Conservation (phyloP, 345 rosid genomes). For the Citropsis articulata region DNA sequence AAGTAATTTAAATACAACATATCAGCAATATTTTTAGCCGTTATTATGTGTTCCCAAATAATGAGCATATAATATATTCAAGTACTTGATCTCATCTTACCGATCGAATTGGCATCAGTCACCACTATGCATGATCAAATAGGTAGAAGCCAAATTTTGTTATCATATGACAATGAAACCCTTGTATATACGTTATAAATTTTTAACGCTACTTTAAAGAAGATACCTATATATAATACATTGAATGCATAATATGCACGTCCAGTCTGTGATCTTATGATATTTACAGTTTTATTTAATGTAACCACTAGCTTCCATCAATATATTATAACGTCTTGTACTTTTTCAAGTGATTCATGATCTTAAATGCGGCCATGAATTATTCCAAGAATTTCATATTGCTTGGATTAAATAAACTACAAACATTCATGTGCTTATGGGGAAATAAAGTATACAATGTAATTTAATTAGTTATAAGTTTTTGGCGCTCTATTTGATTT, state of each 20-base stretch:
- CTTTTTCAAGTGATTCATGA: not conserved
- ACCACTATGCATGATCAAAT: not conserved
- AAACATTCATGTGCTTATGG: not conserved
- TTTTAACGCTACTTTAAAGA: no score
- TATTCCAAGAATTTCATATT: not conserved
- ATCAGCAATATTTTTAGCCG: conserved; percentile 15
- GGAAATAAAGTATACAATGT: not conserved
- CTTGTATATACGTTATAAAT: no score
- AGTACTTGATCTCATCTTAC: not conserved
- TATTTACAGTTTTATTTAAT: no score
- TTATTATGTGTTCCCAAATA: not conserved
- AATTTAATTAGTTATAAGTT: not conserved
- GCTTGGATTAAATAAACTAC: not conserved
- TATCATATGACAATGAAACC: not conserved
- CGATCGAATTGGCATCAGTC: not conserved
- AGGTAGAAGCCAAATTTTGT: not conserved
- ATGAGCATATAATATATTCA: not conserved
- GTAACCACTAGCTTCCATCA: not conserved
- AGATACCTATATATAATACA: no score
- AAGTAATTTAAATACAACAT: conserved; percentile 16
- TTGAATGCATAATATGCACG: no score
- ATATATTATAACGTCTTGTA: not conserved
- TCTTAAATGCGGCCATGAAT: not conserved
- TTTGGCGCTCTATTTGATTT: conserved; percentile 12
- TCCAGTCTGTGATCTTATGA: no score